A percentile compares a stretch with the other conserved stretches of the same genome.
Conservation (phyloP, 1,284 basidiomycete species). For the Pholiota adiposa region DNA sequence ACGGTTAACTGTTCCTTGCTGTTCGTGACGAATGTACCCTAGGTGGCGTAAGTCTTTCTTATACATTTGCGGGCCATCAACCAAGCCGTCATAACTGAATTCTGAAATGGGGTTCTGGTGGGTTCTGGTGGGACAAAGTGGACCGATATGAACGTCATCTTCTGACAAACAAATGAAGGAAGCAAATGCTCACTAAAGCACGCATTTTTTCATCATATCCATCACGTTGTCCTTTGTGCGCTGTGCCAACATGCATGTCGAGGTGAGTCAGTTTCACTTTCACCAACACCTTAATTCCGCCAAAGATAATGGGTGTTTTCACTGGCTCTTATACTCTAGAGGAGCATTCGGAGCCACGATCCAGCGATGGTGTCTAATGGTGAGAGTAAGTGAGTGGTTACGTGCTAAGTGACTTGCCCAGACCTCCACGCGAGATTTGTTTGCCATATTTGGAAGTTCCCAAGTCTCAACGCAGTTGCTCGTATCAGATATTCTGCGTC, state of each 20-base stretch:
- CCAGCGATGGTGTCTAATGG: neutral
- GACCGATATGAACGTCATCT: slow-evolving; percentile 14
- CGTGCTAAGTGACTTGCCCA: neutral
- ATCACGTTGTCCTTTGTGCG: neutral
- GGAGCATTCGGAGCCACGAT: neutral
- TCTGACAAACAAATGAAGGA: slow-evolving; percentile 12
- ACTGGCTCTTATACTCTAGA: neutral
- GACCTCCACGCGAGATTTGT: neutral
- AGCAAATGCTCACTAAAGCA: neutral
- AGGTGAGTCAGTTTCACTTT: neutral
- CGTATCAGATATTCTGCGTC: neutral
- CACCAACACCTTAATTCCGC: neutral
- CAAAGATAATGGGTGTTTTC: neutral
- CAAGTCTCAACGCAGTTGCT: neutral
- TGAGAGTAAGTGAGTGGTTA: neutral
- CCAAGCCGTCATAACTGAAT: slow-evolving; percentile 15
- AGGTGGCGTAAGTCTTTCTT: slow-evolving; percentile 16
- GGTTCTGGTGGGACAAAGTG: slow-evolving; percentile 21
- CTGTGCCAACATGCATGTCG: neutral
- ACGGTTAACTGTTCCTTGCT: slow-evolving; percentile 6
- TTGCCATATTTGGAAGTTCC: neutral
- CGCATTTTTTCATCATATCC: neutral
- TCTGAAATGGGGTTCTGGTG: slow-evolving; percentile 13
- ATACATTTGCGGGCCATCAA: slow-evolving; percentile 15
- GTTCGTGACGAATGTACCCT: slow-evolving; percentile 13